Evolutionary conservation across 164 flowering plant genomes (phyloP).

Genomic region (Platanus orientalis): DNA sequence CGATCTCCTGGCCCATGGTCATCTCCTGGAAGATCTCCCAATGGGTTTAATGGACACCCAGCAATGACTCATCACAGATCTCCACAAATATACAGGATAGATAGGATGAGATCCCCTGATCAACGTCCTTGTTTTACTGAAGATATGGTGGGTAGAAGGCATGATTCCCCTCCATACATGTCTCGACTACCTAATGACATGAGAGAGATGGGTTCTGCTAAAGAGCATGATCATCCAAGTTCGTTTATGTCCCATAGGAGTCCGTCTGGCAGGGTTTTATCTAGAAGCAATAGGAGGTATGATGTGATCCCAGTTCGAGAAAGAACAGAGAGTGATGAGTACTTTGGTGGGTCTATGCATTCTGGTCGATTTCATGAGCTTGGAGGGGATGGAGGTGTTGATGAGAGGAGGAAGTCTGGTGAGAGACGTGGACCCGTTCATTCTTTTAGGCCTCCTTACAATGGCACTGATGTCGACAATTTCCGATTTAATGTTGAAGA

Average conservation of each 20-base stretch:
- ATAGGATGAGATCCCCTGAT: conserved; percentile 50
- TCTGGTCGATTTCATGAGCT: conserved; percentile 43
- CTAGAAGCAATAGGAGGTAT: conserved; percentile 39
- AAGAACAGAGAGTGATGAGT: conserved; percentile 44
- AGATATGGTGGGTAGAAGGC: conserved; percentile 40
- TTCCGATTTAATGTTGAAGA: conserved; percentile 35
- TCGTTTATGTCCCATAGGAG: conserved; percentile 33
- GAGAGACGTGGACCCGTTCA: conserved; percentile 47
- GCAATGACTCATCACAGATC: conserved; percentile 42
- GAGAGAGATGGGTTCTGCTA: conserved; percentile 40
- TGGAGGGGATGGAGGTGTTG: conserved; percentile 33
- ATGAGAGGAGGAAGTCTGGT: conserved; percentile 43
- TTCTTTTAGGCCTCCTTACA: conserved; percentile 42
- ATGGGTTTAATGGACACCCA: conserved; percentile 43
- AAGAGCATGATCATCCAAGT: conserved; percentile 39
- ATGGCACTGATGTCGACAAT: conserved; percentile 27
- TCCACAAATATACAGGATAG: conserved; percentile 40
- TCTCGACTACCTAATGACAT: conserved; percentile 31
- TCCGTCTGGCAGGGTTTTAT: conserved; percentile 38
- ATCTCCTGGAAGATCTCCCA: conserved; percentile 51
- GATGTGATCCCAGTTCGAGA: conserved; percentile 42
- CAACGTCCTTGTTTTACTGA: conserved; percentile 34
- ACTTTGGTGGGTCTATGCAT: conserved; percentile 31
- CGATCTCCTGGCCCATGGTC: conserved; percentile 59
- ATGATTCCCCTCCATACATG: conserved; percentile 37